Evolutionary conservation across 306 rosid genomes (phyloP), one percentile per base, ranked within the genome.

Genomic region (Prunus campanulata): DNA sequence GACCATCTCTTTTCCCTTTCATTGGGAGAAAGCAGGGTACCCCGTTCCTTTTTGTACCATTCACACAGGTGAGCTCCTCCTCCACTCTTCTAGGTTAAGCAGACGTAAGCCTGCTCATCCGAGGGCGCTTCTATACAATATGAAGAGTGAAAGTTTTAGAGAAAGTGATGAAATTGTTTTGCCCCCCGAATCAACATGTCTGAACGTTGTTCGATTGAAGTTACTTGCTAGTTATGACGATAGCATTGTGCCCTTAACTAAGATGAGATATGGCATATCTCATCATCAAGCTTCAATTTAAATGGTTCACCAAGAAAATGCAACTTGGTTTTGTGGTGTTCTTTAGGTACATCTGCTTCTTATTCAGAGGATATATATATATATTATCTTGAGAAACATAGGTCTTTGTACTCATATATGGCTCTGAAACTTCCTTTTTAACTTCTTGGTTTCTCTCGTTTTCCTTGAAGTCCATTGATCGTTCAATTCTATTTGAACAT

Each of bases 51-150:
- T 71, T 0, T 54, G 64, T 19, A 71, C n/a, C 18, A 15, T 25
- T 49, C 59, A 69, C 46, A 69, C 46, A 30, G 65, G 59, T 47
- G 65, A 71, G 65, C 64, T 71, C 8, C 49, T 52, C 2, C 42
- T 68, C 24, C 20, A 25, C 2, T 71, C 1, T 15, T 2, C 42
- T 0, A 29, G 49, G 27, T 24, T 12, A 60, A 22, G 44, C 19
- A 18, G 8, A 14, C 6, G 3, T 2, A 29, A 30, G 19, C n/a
- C 39, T 13, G 11, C 30, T 27, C 29, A 22, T 57, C 5, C 2
- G 29, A n/a, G 63, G 63, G 10, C 19, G 18, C 8, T 3, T 71
- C 6, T 51, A 4, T 71, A 71, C 48, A n/a, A 54, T 54, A 52
- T 54, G 29, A 4, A 54, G 75, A 54, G 1, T 49, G 14, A 25